Evolutionary conservation across 768 basidiomycete species (phyloP), one percentile per base, ranked within the genome.

Genomic region (Mycena chlorophos): DNA sequence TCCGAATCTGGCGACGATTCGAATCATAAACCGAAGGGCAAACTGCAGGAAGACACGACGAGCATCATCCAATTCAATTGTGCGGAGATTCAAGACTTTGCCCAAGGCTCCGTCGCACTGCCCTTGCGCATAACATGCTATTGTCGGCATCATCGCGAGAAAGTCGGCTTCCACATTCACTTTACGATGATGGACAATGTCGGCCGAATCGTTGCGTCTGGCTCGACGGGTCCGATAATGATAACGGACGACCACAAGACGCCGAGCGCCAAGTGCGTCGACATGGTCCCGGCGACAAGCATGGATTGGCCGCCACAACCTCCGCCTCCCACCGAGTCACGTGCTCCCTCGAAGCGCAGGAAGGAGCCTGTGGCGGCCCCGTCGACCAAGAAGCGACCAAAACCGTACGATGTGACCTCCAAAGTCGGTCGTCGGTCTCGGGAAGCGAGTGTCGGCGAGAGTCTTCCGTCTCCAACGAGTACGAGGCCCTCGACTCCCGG

Each of bases 161-260:
- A 97, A 73, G 77, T 88, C 31, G 97, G 97, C 2, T 98, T 98
- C 72, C 87, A 89, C 67, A 85, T 98, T 56, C 87, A 89, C 62
- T 89, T 98, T 69, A 84, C 86, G 19, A 82, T 99, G 78, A 81
- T 85, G 68, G 91, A 97, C 63, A 76, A 86, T 63, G 76, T 74
- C 23, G 95, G 94, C 2, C 82, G 88, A 20, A 71, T 92, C 46
- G 84, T 98, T 51, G 95, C 91, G 14, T 79, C 82, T 6, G 94
- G 93, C 4, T 81, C 78, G 51, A 91, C 94, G 1, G 84, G 86
- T 27, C 93, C 96, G 3, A 94, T 99, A 63, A 95, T 98, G 87
- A 98, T 98, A 62, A 99, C 96, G 1, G 97, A 99, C 75, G 97
- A 99, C 71, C 97, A 99, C 75, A 99, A 99, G 74, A 94, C 75